Conservation (phyloP, 441 rosid genomes). For the Arabidopsis hybrid region DNA sequence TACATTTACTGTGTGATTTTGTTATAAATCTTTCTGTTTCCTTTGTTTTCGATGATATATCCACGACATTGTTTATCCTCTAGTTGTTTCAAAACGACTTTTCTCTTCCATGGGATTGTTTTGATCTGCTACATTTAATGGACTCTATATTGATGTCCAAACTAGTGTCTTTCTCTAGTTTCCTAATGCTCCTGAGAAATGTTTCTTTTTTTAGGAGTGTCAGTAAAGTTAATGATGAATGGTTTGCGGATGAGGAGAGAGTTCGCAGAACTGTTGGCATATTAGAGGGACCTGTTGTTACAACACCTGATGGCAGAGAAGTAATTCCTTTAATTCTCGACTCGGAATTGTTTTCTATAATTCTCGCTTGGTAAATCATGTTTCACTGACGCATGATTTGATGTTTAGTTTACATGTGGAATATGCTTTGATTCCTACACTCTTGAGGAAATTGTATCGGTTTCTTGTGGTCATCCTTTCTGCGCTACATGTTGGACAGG, state of each 20-base stretch:
- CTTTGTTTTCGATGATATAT: conserved; percentile 11
- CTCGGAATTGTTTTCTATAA: conserved; percentile 17
- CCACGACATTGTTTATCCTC: not conserved
- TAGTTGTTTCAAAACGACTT: not conserved
- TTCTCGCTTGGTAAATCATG: conserved; percentile 19
- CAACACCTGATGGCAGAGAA: conserved; percentile 47
- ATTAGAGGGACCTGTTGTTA: conserved; percentile 61
- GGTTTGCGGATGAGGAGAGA: conserved; percentile 92
- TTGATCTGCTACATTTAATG: conserved; percentile 8
- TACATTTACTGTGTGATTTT: conserved; percentile 27
- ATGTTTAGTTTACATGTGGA: conserved; percentile 78
- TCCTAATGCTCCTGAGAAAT: conserved; percentile 33
- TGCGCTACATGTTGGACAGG: conserved; percentile 89
- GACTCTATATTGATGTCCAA: conserved; percentile 14
- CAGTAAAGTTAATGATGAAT: conserved; percentile 86
- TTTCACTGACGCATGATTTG: conserved; percentile 20
- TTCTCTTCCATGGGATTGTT: conserved; percentile 5
- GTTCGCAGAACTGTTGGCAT: conserved; percentile 87
- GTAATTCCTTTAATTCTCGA: conserved; percentile 51
- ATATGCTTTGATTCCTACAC: conserved; percentile 79
- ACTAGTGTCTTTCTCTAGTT: conserved; percentile 19
- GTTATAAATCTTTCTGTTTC: not conserved
- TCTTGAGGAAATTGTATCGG: conserved; percentile 54
- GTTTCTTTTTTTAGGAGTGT: conserved; percentile 65
- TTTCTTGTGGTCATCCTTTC: conserved; percentile 94